Base-by-base conservation (phyloP, 2,329 filamentous ascomycete genomes). In the Colletotrichum somersetense region DNA sequence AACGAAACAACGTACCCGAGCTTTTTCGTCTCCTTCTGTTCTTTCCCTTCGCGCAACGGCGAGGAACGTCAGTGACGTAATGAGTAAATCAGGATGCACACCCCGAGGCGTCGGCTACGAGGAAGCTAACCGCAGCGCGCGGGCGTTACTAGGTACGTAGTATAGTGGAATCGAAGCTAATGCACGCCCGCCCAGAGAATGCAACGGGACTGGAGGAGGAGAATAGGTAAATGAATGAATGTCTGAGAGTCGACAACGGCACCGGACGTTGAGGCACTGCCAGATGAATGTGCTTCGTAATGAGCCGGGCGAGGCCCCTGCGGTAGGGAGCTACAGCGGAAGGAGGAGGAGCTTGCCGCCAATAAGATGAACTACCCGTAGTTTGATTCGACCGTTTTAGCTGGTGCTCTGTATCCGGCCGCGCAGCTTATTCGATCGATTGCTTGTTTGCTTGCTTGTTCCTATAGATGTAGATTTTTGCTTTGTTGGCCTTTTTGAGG, bases 51-150 rank as follows among this genome's bases (percentile, higher is more conserved):
- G 58, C 53, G n/a, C 44, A 67, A 68, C 48, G 59, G n/a, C 35
- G 46, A 64, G 59, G 48, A 63, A 68, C 26, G 50, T 57, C 38
- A 40, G 48, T 68, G 48, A 68, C 66, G 66, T 68, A 68, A 66
- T 61, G 48, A 44, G 58, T 10, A 40, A 53, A 46, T 30, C 23
- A 38, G 53, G 14, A 46, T 62, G 65, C 70, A 55, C 62, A 72
- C 62, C 56, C n/a, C 26, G 66, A 40, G 66, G 70, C 70, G 70
- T 69, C 66, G 58, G 55, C 14, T 38, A 56, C 30, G 4, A 30
- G 33, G 59, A 14, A 71, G 66, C 55, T 66, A 46, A 71, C 63
- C 26, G 65, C 53, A 40, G 44, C 42, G 50, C 23, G 12, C 35
- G 52, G 35, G 46, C 46, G 33, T 52, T n/a, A 23, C 16, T 30